phyloP scores from a whole-genome alignment of 768 basidiomycete genomes.

The Suillus weaverae region DNA sequence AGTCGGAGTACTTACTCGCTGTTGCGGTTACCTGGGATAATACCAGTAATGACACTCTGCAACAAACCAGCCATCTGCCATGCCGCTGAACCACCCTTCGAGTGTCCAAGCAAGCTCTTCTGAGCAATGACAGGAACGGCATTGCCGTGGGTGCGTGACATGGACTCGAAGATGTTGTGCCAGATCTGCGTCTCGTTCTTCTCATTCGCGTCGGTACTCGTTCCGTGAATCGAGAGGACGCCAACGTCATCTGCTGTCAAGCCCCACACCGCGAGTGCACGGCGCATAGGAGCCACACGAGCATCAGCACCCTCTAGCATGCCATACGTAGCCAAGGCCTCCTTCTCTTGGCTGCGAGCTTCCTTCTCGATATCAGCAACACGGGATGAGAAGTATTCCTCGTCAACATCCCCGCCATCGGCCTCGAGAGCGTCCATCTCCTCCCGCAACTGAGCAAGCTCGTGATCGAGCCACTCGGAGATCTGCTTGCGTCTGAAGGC shows the following conservation, averaged over 20 bases:
- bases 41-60: conserved; percentile 80
- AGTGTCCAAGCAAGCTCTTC: conserved; percentile 95
- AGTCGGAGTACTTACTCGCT: conserved; percentile 70
- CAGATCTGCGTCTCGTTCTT: conserved; percentile 97
- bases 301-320: conserved; percentile 91
- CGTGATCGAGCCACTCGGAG: conserved; percentile 90
- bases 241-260: conserved; percentile 91
- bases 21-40: conserved; percentile 94
- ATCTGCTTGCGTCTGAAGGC: conserved; percentile 95
- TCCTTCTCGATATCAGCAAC: conserved; percentile 87
- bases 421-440: conserved; percentile 67
- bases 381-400: conserved; percentile 73
- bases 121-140: conserved; percentile 98
- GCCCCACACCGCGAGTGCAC: conserved; percentile 97
- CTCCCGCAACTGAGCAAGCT: conserved; percentile 79
- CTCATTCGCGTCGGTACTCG: conserved; percentile 89
- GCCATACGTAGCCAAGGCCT: conserved; percentile 89
- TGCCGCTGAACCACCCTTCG: conserved; percentile 98
- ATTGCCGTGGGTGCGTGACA: conserved; percentile 90
- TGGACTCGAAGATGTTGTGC: conserved; percentile 90
- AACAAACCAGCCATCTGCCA: conserved; percentile 95
- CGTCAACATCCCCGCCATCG: conserved; percentile 51
- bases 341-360: conserved; percentile 88
- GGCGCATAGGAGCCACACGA: conserved; percentile 85
- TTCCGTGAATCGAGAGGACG: conserved; percentile 86